phyloP scores from a whole-genome alignment of 257 asterid species.

The Solanum megistacrolobum region DNA sequence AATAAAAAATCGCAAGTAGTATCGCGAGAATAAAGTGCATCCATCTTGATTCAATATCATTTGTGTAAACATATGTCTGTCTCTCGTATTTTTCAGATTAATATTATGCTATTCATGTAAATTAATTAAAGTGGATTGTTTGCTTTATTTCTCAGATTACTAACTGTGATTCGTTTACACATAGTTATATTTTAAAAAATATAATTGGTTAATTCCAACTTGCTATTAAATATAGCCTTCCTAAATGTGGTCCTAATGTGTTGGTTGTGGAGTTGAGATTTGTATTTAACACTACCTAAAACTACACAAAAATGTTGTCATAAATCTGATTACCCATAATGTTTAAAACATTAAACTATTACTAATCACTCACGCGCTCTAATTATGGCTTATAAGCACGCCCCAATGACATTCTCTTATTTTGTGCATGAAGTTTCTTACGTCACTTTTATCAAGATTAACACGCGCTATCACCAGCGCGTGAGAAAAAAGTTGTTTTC shows the following conservation, averaged over 20 bases:
- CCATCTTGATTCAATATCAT: background rate
- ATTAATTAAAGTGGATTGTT: background rate
- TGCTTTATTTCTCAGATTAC: background rate
- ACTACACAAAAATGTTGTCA: background rate
- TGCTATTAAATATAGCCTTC: background rate
- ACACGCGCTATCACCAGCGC: background rate
- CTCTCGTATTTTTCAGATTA: background rate
- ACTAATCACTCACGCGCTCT: background rate
- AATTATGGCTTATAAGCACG: background rate
- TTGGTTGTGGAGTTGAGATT: background rate
- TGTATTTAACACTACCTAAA: background rate
- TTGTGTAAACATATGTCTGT: background rate
- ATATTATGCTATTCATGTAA: background rate
- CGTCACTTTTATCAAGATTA: background rate
- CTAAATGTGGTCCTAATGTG: background rate
- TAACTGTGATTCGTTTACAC: background rate
- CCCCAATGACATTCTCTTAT: background rate
- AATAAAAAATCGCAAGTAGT: too few relatives aligned
- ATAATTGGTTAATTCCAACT: background rate
- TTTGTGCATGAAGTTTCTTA: background rate
- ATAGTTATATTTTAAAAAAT: too few relatives aligned
- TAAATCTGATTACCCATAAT: background rate
- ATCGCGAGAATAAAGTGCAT: accelerated
- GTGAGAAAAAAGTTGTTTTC: background rate
- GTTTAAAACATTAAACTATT: background rate